Conservation (phyloP, 2,329 filamentous ascomycete genomes). For the Dothistroma septosporum region DNA sequence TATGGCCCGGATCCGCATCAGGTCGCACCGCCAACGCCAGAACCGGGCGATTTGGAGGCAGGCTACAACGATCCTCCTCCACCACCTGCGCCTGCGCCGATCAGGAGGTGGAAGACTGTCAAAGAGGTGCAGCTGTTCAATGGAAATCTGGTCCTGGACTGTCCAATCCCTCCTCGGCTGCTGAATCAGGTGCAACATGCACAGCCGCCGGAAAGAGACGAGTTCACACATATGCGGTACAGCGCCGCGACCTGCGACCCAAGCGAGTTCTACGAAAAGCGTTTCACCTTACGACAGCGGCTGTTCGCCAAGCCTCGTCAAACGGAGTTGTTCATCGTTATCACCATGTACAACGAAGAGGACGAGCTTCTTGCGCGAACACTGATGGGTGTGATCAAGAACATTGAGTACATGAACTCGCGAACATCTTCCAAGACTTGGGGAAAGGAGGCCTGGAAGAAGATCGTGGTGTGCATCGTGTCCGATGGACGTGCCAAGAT, state of each 20-base stretch:
- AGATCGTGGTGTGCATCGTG: slow-evolving; percentile 97
- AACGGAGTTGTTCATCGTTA: slow-evolving; percentile 91
- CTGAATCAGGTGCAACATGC: slow-evolving; percentile 85
- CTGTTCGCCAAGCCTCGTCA: slow-evolving; percentile 89
- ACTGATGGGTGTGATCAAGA: slow-evolving; percentile 96
- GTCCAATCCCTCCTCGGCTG: slow-evolving; percentile 83
- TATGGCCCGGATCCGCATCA: slow-evolving; percentile 59
- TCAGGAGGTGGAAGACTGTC: slow-evolving; percentile 95
- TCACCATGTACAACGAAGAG: slow-evolving; percentile 99
- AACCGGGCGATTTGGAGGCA: slow-evolving; percentile 31
- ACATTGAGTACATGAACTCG: slow-evolving; percentile 97
- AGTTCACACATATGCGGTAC: slow-evolving; percentile 87
- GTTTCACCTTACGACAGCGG: slow-evolving; percentile 86
- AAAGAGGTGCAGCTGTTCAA: slow-evolving; percentile 94
- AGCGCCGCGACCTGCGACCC: slow-evolving; percentile 93
- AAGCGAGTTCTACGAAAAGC: slow-evolving; percentile 76
- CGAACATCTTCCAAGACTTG: slow-evolving; percentile 92
- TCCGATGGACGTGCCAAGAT: slow-evolving; percentile 97
- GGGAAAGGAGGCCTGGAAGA: slow-evolving; percentile 99
- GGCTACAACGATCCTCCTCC: slow-evolving; percentile 43
- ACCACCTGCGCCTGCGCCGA: slow-evolving; percentile 55
- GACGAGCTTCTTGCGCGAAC: slow-evolving; percentile 93
- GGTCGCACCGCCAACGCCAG: slow-evolving; percentile 42
- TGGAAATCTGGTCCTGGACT: slow-evolving; percentile 94
- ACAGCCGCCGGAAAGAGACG: slow-evolving; percentile 73